Conservation (phyloP, 2,329 filamentous ascomycete genomes). For the Capronia epimyces region DNA sequence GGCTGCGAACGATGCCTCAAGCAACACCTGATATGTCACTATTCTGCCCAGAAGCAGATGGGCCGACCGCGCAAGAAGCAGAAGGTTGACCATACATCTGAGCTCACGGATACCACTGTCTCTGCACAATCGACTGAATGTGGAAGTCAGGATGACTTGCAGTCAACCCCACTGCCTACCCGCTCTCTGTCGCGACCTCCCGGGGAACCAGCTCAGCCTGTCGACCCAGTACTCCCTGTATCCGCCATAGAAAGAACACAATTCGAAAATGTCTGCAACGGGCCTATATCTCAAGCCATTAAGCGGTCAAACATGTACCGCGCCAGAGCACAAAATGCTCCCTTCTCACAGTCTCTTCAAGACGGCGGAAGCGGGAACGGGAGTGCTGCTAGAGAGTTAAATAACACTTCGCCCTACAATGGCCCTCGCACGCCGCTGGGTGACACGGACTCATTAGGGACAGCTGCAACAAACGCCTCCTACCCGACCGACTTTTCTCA, state of each 20-base stretch:
- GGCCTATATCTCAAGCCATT: conserved; percentile 19
- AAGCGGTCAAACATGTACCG: conserved; percentile 7
- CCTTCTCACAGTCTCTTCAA: background rate
- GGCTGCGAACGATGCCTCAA: conserved; percentile 42
- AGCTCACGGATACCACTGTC: conserved; percentile 18
- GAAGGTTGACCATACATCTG: conserved; percentile 29
- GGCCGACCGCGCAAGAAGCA: conserved; percentile 43
- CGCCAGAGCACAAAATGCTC: background rate
- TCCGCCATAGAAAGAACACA: conserved; percentile 20
- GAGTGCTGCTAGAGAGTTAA: conserved; percentile 2
- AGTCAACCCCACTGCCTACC: background rate
- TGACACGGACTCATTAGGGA: background rate
- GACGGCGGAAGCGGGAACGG: background rate
- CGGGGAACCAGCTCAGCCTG: conserved; percentile 1
- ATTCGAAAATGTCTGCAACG: conserved; percentile 26
- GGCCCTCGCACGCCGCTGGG: conserved; percentile 15
- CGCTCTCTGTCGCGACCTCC: conserved; percentile 8
- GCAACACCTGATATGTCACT: conserved; percentile 41
- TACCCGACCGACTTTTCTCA: conserved; percentile 32
- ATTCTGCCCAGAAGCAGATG: conserved; percentile 47
- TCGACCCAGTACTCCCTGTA: conserved; percentile 17
- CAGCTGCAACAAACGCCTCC: conserved; percentile 18
- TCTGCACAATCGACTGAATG: too few species aligned
- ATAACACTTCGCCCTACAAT: conserved; percentile 14
- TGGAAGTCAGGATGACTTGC: too few species aligned